phyloP scores from a whole-genome alignment of 108 stramenopile species.

The Pinguiococcus pyrenoidosus region DNA sequence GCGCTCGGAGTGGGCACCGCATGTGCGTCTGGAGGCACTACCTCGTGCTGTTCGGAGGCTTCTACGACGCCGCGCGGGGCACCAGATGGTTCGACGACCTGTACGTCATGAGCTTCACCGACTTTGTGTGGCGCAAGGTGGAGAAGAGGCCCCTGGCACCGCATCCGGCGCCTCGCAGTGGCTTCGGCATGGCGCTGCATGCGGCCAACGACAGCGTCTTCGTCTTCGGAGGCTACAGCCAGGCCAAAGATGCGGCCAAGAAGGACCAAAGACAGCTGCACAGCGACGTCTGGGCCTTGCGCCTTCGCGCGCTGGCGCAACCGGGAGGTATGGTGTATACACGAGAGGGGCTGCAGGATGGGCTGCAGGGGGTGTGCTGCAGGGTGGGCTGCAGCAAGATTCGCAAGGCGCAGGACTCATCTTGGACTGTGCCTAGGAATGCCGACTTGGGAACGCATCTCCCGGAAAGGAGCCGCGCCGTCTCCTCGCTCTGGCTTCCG shows the following conservation, averaged over 20 bases:
- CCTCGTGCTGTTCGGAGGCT: conserved; percentile 88
- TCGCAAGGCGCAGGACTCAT: not conserved
- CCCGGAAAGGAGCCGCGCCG: conserved; percentile 35
- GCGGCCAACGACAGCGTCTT: conserved; percentile 13
- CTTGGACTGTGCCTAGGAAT: too few relatives aligned
- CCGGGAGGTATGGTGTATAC: too few relatives aligned
- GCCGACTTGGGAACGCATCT: conserved; percentile 7
- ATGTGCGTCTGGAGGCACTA: conserved; percentile 74
- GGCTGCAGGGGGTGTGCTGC: too few relatives aligned
- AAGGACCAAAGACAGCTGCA: conserved; percentile 18
- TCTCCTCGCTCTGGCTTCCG: conserved; percentile 31
- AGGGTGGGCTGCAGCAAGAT: too few relatives aligned
- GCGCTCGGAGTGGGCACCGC: conserved; percentile 77
- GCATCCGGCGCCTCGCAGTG: conserved; percentile 22
- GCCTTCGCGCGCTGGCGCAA: not conserved
- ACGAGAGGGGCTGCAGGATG: too few relatives aligned
- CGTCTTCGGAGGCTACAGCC: conserved; percentile 26
- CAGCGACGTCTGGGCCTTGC: conserved; percentile 37
- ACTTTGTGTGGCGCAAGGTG: conserved; percentile 23
- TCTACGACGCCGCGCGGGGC: conserved; percentile 62
- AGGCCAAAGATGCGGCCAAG: conserved; percentile 9
- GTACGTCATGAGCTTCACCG: conserved; percentile 32
- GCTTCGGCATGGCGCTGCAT: conserved; percentile 27
- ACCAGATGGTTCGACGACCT: conserved; percentile 32
- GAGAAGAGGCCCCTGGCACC: conserved; percentile 2